These are phyloP conservation scores for Thelephora terrestris DNA, from an alignment of 1,284 basidiomycete species.

Conservation along the genomic window DNA sequence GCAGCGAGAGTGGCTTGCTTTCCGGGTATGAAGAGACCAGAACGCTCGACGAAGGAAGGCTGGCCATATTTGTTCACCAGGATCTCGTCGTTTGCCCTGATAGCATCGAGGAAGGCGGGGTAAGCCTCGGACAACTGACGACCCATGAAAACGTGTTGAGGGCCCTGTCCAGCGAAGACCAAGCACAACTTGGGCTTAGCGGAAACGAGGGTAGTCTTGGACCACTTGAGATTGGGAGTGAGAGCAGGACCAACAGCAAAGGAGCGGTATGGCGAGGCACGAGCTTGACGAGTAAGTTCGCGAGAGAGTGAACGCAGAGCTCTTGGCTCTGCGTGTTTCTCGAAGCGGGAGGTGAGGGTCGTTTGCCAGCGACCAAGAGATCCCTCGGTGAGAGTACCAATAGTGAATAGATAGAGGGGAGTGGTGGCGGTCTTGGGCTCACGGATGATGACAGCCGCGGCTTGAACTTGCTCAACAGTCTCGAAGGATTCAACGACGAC, in stretches of 20 bases:
- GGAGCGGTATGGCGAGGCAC: conserved; percentile 6
- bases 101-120: conserved; percentile 17
- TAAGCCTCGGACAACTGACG: conserved; percentile 21
- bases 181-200: conserved; percentile 4
- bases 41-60: conserved; percentile 21
- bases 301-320: background rate
- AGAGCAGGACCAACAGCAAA: conserved; percentile 6
- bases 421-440: background rate
- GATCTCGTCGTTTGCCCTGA: conserved; percentile 19
- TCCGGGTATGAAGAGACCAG: conserved; percentile 21
- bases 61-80: conserved; percentile 17
- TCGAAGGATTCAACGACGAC: conserved; percentile 1
- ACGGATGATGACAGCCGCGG: background rate
- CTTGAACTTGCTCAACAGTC: background rate
- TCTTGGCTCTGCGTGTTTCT: conserved; percentile 3
- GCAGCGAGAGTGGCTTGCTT: conserved; percentile 16
- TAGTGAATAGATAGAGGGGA: background rate
- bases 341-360: background rate
- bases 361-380: conserved; percentile 2
- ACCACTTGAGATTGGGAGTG: conserved; percentile 1
- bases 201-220: conserved; percentile 7
- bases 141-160: conserved; percentile 18
- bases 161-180: conserved; percentile 9
- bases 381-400: conserved; percentile 2
- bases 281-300: conserved; percentile 5